Percentiles rank a stretch among this genome's conserved stretches.
These are phyloP conservation scores for Vaccinium darrowii DNA, from an alignment of 148 eudicot genomes.

Conservation along the genomic window DNA sequence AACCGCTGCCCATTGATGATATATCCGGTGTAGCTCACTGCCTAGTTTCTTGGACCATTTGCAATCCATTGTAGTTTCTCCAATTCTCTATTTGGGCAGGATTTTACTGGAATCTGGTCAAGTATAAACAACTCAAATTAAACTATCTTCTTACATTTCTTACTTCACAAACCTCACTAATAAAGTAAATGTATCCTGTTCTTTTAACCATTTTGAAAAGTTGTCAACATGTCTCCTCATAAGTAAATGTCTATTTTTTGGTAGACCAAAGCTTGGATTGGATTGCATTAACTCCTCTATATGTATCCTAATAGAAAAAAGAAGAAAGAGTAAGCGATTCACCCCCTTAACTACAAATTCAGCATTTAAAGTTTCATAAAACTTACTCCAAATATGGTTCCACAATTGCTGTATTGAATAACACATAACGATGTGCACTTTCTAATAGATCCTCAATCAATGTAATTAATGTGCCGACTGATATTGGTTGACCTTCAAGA, in stretches of 20 bases:
- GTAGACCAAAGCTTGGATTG: not conserved
- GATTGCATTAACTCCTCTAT: not conserved
- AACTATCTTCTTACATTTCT: not conserved
- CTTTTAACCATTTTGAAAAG: not conserved
- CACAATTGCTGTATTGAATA: not conserved
- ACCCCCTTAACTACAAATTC: not conserved
- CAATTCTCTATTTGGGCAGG: not conserved
- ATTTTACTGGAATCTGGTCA: not conserved
- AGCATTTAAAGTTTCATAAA: not conserved
- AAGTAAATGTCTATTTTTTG: not conserved
- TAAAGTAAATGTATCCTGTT: not conserved
- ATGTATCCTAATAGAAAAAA: not conserved
- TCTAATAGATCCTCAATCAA: not conserved
- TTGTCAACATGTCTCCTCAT: not conserved
- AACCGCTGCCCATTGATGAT: not conserved
- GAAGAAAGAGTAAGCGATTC: not conserved
- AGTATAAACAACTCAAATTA: not conserved
- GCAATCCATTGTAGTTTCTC: not conserved
- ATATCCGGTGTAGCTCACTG: not conserved
- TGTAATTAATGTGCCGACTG: not conserved
- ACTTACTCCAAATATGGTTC: constrained; percentile 5
- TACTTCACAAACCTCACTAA: not conserved
- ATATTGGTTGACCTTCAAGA: not conserved
- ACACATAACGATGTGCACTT: not conserved
- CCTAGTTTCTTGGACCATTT: not conserved